phyloP scores from a whole-genome alignment of 1,139 yeast genomes.

The Geotrichum histeridarum region DNA sequence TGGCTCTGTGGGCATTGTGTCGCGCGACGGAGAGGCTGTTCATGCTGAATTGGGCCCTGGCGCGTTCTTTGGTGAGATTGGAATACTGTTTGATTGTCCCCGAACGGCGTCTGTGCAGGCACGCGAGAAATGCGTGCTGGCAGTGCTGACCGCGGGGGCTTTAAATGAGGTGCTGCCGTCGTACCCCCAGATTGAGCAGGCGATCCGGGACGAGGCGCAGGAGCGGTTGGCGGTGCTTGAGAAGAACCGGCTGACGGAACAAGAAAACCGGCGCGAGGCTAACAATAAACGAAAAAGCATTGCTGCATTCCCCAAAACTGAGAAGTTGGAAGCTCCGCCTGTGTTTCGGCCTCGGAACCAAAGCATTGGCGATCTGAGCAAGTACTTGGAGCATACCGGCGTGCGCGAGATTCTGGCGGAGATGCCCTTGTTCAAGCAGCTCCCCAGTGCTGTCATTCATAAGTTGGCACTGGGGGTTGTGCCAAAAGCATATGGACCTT shows the following conservation, averaged over 20 bases:
- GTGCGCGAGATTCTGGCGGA: slow-evolving; percentile 54
- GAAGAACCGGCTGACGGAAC: neutral
- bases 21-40: slow-evolving; percentile 69
- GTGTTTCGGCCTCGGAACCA: neutral
- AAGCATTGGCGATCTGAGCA: slow-evolving; percentile 13
- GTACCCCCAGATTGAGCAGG: slow-evolving; percentile 59
- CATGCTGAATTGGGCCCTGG: slow-evolving; percentile 69
- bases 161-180: slow-evolving; percentile 54
- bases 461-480: slow-evolving; percentile 60
- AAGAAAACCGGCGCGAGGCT: neutral
- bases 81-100: slow-evolving; percentile 67
- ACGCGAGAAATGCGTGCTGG: slow-evolving; percentile 57
- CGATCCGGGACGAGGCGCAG: slow-evolving; percentile 29
- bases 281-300: neutral
- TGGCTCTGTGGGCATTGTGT: slow-evolving; percentile 70
- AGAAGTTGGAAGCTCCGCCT: neutral
- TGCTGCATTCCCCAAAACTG: neutral
- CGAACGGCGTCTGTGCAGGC: slow-evolving; percentile 76
- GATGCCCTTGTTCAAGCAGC: slow-evolving; percentile 54
- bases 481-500: slow-evolving; percentile 49
- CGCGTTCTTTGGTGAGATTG: slow-evolving; percentile 72
- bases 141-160: slow-evolving; percentile 62
- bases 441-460: slow-evolving; percentile 57
- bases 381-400: slow-evolving; percentile 15
- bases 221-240: slow-evolving; percentile 35